These are phyloP conservation scores for Aspergillus diversus DNA, from an alignment of 495 filamentous ascomycete genomes.

Conservation along the genomic window DNA sequence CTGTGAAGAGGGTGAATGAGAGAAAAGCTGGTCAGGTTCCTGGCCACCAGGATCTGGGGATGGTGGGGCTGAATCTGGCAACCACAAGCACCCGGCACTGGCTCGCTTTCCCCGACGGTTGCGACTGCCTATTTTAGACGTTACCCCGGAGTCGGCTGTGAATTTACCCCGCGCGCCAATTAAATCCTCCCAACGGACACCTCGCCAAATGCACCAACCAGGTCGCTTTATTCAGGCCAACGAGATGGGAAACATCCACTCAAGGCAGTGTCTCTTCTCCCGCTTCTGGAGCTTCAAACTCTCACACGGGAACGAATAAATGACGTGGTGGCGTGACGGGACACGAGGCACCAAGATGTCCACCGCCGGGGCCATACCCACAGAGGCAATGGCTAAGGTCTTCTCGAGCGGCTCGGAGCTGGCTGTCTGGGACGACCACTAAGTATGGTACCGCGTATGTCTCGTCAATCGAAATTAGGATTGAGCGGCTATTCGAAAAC, in stretches of 20 bases:
- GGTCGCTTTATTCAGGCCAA: no score
- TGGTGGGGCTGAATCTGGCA: background rate
- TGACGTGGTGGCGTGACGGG: background rate
- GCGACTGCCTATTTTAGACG: background rate
- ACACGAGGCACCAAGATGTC: background rate
- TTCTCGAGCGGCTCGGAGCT: constrained; percentile 4
- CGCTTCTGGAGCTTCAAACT: background rate
- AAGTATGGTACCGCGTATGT: constrained; percentile 3
- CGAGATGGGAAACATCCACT: no score
- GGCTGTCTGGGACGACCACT: background rate
- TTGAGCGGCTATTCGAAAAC: background rate
- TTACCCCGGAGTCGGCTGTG: constrained; percentile 5
- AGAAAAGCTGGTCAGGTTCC: background rate
- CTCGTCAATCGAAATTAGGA: constrained; percentile 15
- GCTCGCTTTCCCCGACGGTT: background rate
- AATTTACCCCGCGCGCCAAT: background rate
- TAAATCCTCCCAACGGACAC: no score
- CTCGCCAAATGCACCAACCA: no score
- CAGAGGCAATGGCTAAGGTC: constrained; percentile 2
- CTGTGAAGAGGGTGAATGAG: background rate
- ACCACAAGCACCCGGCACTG: background rate
- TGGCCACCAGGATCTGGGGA: background rate
- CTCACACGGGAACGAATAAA: background rate
- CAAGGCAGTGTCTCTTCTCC: background rate
- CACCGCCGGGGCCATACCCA: background rate